These are phyloP conservation scores for Microsporum ferrugineum DNA, from an alignment of 2,329 filamentous ascomycete genomes.

Conservation along the genomic window DNA sequence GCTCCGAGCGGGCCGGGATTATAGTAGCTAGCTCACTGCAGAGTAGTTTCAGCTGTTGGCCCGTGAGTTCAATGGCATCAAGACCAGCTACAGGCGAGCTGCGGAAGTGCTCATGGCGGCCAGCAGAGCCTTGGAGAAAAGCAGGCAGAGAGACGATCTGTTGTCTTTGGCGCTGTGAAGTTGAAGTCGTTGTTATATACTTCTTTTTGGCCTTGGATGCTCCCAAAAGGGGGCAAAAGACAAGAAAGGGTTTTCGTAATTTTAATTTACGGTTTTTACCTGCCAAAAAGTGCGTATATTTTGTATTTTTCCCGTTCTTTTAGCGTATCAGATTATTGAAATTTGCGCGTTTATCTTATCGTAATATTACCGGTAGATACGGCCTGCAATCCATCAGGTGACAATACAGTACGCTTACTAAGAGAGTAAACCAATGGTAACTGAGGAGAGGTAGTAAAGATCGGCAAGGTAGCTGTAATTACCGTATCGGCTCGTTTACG, in stretches of 20 bases:
- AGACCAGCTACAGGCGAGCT: background rate
- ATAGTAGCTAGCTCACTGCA: background rate
- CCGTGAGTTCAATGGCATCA: background rate
- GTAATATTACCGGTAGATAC: background rate
- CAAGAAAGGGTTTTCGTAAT: background rate
- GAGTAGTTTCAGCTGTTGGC: background rate
- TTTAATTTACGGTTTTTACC: background rate
- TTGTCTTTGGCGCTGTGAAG: background rate
- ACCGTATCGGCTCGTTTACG: background rate
- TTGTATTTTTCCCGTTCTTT: background rate
- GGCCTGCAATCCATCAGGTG: background rate
- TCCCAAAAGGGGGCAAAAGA: background rate
- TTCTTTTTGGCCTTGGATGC: background rate
- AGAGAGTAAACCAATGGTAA: background rate
- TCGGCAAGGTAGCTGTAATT: background rate
- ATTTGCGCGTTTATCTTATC: background rate
- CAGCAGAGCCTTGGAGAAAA: background rate
- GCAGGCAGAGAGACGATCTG: background rate
- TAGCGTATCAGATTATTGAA: background rate
- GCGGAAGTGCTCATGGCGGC: background rate
- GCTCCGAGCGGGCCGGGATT: background rate
- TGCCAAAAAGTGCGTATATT: background rate
- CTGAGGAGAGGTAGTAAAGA: background rate
- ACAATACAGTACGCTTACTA: background rate
- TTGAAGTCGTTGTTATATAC: background rate